These are phyloP conservation scores for Colletotrichum salicis DNA, from an alignment of 2,329 filamentous ascomycete genomes.

Conservation along the genomic window DNA sequence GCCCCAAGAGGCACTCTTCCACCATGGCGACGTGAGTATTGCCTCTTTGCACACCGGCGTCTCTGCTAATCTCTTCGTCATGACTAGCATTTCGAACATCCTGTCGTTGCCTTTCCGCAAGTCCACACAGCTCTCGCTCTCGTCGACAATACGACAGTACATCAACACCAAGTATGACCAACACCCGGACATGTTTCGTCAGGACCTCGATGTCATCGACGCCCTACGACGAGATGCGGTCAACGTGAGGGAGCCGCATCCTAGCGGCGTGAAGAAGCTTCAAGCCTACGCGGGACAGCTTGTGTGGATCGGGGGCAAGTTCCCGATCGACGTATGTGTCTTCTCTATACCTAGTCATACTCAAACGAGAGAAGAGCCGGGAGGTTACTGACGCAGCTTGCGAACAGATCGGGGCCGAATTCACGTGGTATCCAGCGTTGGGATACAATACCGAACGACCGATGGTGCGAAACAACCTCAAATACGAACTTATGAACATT, in stretches of 20 bases:
- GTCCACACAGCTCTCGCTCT: conserved; percentile 81
- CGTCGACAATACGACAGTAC: conserved; percentile 88
- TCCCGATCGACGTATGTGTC: conserved; percentile 83
- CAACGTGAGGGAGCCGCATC: conserved; percentile 87
- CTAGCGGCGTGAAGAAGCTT: conserved; percentile 87
- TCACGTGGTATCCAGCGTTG: conserved; percentile 93
- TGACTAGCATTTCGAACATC: conserved; percentile 61
- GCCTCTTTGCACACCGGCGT: too few species aligned
- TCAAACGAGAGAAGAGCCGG: not conserved
- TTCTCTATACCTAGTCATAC: conserved; percentile 13
- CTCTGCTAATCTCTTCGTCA: not conserved
- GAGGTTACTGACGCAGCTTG: not conserved
- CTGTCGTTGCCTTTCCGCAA: conserved; percentile 89
- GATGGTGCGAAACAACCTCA: conserved; percentile 72
- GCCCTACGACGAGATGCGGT: conserved; percentile 85
- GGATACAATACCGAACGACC: conserved; percentile 88
- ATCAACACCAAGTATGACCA: conserved; percentile 99
- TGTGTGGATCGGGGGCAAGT: conserved; percentile 93
- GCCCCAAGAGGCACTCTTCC: not conserved
- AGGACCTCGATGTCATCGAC: conserved; percentile 87
- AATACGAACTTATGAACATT: conserved; percentile 90
- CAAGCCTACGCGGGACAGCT: conserved; percentile 92
- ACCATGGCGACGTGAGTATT: conserved; percentile 43
- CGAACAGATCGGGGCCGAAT: conserved; percentile 85
- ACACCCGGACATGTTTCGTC: conserved; percentile 94